Conservation (phyloP, 2,329 filamentous ascomycete genomes). For the Gaeumannomyces tritici region DNA sequence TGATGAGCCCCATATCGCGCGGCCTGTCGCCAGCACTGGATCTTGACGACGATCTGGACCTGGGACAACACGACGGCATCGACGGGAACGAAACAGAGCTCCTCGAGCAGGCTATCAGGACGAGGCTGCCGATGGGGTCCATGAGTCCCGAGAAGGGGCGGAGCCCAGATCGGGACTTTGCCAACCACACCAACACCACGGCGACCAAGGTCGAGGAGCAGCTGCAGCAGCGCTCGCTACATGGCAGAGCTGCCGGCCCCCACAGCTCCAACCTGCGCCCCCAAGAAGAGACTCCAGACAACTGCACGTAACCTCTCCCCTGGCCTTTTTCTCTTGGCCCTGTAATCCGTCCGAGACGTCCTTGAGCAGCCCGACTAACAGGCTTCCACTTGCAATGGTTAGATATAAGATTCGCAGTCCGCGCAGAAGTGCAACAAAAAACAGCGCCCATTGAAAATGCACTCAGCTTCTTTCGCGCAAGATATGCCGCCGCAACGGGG, state of each 20-base stretch:
- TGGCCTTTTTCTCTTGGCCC: neutral
- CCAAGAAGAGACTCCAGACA: conserved; percentile 28
- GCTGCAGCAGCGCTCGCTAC: conserved; percentile 9
- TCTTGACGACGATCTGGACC: conserved; percentile 5
- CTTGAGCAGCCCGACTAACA: neutral
- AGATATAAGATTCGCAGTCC: conserved; percentile 84
- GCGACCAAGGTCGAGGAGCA: conserved; percentile 22
- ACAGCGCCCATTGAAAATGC: conserved; percentile 74
- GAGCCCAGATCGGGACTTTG: conserved; percentile 35
- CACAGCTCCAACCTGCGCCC: neutral
- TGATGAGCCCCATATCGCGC: conserved; percentile 4
- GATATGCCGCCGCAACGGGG: conserved; percentile 51
- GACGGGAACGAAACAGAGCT: conserved; percentile 29
- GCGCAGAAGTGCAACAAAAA: conserved; percentile 80
- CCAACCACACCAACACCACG: conserved; percentile 20
- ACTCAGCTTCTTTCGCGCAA: conserved; percentile 52
- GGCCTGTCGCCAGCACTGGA: conserved; percentile 12
- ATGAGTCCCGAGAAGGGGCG: conserved; percentile 43
- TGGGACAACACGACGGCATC: conserved; percentile 9
- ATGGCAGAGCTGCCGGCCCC: neutral
- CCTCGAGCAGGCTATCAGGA: conserved; percentile 42
- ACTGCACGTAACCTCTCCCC: conserved; percentile 38
- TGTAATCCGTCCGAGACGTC: conserved; percentile 5
- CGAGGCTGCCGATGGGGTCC: conserved; percentile 45
- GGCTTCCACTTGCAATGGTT: conserved; percentile 6